Evolutionary conservation across 352 stramenopile genomes (phyloP).

Genomic region (Lagenidium sp.): DNA sequence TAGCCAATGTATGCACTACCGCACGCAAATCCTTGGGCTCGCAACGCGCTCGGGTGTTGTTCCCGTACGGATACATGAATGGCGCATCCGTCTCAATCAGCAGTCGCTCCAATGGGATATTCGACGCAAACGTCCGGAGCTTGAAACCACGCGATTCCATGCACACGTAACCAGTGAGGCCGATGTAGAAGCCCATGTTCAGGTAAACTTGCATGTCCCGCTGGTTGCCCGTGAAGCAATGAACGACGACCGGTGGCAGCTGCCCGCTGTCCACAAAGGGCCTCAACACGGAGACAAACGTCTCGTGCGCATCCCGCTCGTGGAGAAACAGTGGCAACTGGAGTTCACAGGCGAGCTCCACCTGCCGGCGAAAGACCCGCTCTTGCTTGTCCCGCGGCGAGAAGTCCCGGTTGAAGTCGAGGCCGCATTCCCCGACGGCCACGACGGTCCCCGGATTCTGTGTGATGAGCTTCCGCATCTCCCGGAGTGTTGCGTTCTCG

Average conservation of each 20-base stretch:
- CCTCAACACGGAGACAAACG: slow-evolving; percentile 39
- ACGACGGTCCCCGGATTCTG: slow-evolving; percentile 50
- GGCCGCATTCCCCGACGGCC: slow-evolving; percentile 92
- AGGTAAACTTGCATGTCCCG: slow-evolving; percentile 45
- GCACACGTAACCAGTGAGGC: slow-evolving; percentile 59
- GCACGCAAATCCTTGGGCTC: slow-evolving; percentile 57
- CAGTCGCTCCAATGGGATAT: slow-evolving; percentile 43
- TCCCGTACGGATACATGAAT: slow-evolving; percentile 64
- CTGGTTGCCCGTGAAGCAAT: slow-evolving; percentile 65
- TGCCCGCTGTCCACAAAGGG: slow-evolving; percentile 28
- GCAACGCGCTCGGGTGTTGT: slow-evolving; percentile 26
- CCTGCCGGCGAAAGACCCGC: slow-evolving; percentile 80
- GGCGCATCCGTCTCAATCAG: slow-evolving; percentile 73
- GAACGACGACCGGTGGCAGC: slow-evolving; percentile 49
- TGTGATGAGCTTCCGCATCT: slow-evolving; percentile 36
- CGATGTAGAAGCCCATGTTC: slow-evolving; percentile 58
- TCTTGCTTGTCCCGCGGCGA: slow-evolving; percentile 85
- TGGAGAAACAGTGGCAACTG: slow-evolving; percentile 93
- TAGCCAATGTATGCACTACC: slow-evolving; percentile 48
- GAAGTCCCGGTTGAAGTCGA: slow-evolving; percentile 96
- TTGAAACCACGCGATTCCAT: slow-evolving; percentile 43
- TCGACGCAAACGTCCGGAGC: slow-evolving; percentile 28
- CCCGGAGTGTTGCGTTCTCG: slow-evolving; percentile 12
- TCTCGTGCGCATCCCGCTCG: slow-evolving; percentile 51
- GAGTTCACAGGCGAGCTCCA: slow-evolving; percentile 77